Evolutionary conservation across 306 rosid species (phyloP), one percentile per base, ranked within the genome.

Genomic region (Prunus dulcis): DNA sequence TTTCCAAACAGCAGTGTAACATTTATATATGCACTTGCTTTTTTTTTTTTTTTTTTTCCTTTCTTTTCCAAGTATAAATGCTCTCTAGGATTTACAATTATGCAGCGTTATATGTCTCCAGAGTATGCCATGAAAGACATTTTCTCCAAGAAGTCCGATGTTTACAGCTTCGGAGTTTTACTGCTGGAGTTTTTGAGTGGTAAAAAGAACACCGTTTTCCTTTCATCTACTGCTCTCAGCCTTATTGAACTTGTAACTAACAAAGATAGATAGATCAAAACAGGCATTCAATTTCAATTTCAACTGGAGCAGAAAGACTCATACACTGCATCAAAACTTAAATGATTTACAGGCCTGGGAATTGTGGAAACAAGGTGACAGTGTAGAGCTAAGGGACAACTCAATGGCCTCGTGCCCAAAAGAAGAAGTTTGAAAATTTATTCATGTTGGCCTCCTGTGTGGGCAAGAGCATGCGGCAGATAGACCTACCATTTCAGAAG

Each of bases 401-500:
- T 55, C 20, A 41, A 5, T 79, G 11, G 69, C 45, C 38, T 65
- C 74, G 14, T 72, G 73, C 63, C 82, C 78, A 22, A 49, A 61
- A 55, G 71, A 53, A 14, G 71, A 74, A 60, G 64, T 74, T 41
- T 23, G 47, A 22, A 74, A 69, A 49, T 60, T 47, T 52, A 52
- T 74, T 30, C 75, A 73, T 38, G 63, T 80, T 19, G 71, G 77
- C 32, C 84, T 75, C 64, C 46, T 57, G 8, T 32, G 20, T 61
- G 52, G 32, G 28, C 43, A 71, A 55, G 49, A n/a, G 50, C 22
- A 62, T 51, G 72, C 77, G 14, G 28, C 25, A 3, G 76, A 76
- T 5, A 74, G 79, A 67, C 83, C 79, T 6, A 74, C 79, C 38
- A 80, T 80, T 79, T 32, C 83, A 12, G 83, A 74, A 46, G 74